Conservation (phyloP, 2,329 filamentous ascomycete species). For the Exophiala sideris region DNA sequence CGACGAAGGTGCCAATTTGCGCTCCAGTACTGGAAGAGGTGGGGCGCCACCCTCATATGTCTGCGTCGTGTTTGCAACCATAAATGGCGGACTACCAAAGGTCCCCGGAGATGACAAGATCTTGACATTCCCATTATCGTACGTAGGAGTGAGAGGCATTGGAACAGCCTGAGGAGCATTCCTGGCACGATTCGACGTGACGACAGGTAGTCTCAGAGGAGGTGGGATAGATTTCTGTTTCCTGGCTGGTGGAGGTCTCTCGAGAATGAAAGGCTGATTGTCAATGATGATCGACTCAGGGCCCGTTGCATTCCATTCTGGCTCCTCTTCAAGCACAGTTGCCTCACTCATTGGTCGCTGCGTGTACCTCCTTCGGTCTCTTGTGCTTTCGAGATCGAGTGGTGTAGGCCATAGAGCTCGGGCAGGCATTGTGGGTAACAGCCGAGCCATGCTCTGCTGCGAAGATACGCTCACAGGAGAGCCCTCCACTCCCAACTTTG, state of each 20-base stretch:
- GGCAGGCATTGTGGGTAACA: constrained; percentile 36
- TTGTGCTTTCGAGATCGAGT: constrained; percentile 24
- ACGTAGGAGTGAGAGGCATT: constrained; percentile 29
- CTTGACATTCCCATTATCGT: constrained; percentile 27
- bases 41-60: not conserved
- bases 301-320: constrained; percentile 2
- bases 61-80: not conserved
- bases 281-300: constrained; percentile 19
- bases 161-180: constrained; percentile 37
- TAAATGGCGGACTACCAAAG: constrained; percentile 2
- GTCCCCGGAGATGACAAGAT: constrained; percentile 5
- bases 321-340: constrained; percentile 41
- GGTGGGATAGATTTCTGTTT: constrained; percentile 12
- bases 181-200: constrained; percentile 19
- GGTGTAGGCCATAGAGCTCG: constrained; percentile 39
- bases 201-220: constrained; percentile 11
- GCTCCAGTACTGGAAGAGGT: constrained; percentile 6
- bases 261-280: constrained; percentile 20
- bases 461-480: constrained; percentile 35
- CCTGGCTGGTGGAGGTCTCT: constrained; percentile 11
- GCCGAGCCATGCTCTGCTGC: constrained; percentile 37
- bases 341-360: constrained; percentile 30
- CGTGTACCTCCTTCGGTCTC: constrained; percentile 14
- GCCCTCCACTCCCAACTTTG: constrained; percentile 28
- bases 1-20: constrained; percentile 22